phyloP scores from a whole-genome alignment of 2,329 filamentous ascomycete genomes.

The Beauveria australis region DNA sequence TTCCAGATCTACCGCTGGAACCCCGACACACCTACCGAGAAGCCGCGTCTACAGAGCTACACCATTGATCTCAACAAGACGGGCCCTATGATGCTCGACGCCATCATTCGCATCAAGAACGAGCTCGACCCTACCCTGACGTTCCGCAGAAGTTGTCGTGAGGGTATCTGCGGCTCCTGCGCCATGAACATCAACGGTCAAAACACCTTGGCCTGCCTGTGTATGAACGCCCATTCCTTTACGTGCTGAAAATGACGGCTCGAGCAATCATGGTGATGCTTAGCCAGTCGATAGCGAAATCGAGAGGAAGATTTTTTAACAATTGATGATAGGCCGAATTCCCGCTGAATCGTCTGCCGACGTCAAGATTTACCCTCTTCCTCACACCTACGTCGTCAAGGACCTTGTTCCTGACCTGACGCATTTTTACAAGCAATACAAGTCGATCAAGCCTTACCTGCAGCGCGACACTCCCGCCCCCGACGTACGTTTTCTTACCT shows the following conservation, averaged over 20 bases:
- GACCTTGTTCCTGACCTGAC: slow-evolving; percentile 96
- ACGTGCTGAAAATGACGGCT: background rate
- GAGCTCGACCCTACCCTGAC: slow-evolving; percentile 94
- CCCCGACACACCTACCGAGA: slow-evolving; percentile 82
- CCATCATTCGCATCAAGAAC: slow-evolving; percentile 97
- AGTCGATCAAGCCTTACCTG: slow-evolving; percentile 97
- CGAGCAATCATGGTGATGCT: background rate
- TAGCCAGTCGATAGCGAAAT: background rate
- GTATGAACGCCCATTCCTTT: slow-evolving; percentile 44
- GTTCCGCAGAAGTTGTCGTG: slow-evolving; percentile 90
- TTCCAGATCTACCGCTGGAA: slow-evolving; percentile 99
- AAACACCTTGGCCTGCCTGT: slow-evolving; percentile 95
- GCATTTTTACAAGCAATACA: slow-evolving; percentile 99
- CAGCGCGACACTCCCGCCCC: slow-evolving; percentile 78
- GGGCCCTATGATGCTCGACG: slow-evolving; percentile 96
- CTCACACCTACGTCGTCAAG: slow-evolving; percentile 98
- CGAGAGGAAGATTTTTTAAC: slow-evolving; percentile 19
- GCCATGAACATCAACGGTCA: slow-evolving; percentile 99
- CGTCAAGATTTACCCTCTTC: slow-evolving; percentile 92
- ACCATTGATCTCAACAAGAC: slow-evolving; percentile 97
- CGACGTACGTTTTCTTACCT: slow-evolving; percentile 54
- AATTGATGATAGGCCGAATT: slow-evolving; percentile 65
- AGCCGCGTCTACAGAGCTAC: slow-evolving; percentile 94
- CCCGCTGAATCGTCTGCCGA: slow-evolving; percentile 73
- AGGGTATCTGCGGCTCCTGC: slow-evolving; percentile 97